A percentile compares a stretch with the other conserved stretches of the same genome.
Conservation (phyloP, 208 protist genomes). For the Naegleria fowleri region DNA sequence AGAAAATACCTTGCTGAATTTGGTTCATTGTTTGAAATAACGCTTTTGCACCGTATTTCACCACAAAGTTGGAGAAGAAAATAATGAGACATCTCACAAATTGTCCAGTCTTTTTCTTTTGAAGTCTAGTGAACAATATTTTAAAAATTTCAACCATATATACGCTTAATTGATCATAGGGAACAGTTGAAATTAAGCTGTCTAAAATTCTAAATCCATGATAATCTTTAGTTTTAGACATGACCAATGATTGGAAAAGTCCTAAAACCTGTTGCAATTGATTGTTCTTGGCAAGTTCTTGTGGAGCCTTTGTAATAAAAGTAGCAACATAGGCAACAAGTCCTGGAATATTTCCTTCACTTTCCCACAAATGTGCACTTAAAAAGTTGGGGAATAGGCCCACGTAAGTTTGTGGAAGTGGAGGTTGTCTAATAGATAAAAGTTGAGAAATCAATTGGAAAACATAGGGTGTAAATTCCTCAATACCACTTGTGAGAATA, state of each 20-base stretch:
- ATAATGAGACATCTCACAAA: slow-evolving; percentile 75
- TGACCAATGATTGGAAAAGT: slow-evolving; percentile 57
- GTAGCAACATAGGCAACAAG: slow-evolving; percentile 50
- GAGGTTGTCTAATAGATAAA: slow-evolving; percentile 62
- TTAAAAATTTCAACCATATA: slow-evolving; percentile 59
- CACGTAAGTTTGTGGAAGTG: slow-evolving; percentile 35
- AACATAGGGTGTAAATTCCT: slow-evolving; percentile 90
- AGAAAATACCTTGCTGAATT: slow-evolving; percentile 67
- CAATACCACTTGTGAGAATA: slow-evolving; percentile 77
- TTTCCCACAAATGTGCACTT: slow-evolving; percentile 44
- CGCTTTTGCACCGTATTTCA: slow-evolving; percentile 56
- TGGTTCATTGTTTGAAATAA: slow-evolving; percentile 57
- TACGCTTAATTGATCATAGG: slow-evolving; percentile 52
- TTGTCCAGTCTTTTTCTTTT: slow-evolving; percentile 66
- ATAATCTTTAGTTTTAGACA: slow-evolving; percentile 75
- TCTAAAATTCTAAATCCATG: slow-evolving; percentile 75
- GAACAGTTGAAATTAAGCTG: slow-evolving; percentile 64
- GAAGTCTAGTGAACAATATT: slow-evolving; percentile 63
- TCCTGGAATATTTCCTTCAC: slow-evolving; percentile 48
- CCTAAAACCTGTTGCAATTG: slow-evolving; percentile 42
- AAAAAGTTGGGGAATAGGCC: slow-evolving; percentile 44
- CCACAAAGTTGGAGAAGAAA: slow-evolving; percentile 67
- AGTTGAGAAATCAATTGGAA: slow-evolving; percentile 90
- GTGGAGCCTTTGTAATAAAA: slow-evolving; percentile 42
- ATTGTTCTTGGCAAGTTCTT: background rate